Conservation (phyloP, 1,139 yeast species). For the Lizanozyma gosingica region DNA sequence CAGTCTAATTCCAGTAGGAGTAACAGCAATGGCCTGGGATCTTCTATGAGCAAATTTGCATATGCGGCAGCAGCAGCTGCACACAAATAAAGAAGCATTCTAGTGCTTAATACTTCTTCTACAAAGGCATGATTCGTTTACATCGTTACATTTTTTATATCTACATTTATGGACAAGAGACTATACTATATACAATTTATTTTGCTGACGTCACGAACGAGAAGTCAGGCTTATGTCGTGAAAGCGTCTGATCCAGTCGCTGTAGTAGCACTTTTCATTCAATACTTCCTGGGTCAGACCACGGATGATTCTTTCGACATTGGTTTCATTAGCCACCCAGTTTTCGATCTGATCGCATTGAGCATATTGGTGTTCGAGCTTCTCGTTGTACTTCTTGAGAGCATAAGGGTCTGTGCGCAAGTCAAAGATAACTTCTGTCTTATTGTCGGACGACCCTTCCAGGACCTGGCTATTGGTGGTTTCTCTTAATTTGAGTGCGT, state of each 20-base stretch:
- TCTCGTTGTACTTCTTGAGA: constrained; percentile 15
- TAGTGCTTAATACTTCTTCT: too few species aligned
- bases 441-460: constrained; percentile 1
- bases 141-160: too few species aligned
- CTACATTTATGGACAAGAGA: too few species aligned
- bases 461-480: constrained; percentile 5
- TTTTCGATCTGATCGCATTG: constrained; percentile 23
- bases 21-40: background rate
- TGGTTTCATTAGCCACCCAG: constrained; percentile 30
- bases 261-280: constrained; percentile 28
- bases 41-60: constrained; percentile 25
- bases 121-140: too few species aligned
- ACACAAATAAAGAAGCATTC: background rate
- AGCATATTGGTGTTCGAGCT: constrained; percentile 14
- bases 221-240: too few species aligned
- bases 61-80: constrained; percentile 44
- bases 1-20: constrained; percentile 5
- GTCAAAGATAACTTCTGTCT: constrained; percentile 15
- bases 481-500: constrained; percentile 16
- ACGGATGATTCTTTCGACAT: constrained; percentile 26
- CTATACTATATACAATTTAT: too few species aligned
- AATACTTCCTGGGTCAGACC: constrained; percentile 25
- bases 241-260: constrained; percentile 29
- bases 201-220: too few species aligned
- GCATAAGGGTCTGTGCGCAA: constrained; percentile 37